Base-by-base conservation (phyloP, 2,329 filamentous ascomycete genomes). In the Colletotrichum nymphaeae region DNA sequence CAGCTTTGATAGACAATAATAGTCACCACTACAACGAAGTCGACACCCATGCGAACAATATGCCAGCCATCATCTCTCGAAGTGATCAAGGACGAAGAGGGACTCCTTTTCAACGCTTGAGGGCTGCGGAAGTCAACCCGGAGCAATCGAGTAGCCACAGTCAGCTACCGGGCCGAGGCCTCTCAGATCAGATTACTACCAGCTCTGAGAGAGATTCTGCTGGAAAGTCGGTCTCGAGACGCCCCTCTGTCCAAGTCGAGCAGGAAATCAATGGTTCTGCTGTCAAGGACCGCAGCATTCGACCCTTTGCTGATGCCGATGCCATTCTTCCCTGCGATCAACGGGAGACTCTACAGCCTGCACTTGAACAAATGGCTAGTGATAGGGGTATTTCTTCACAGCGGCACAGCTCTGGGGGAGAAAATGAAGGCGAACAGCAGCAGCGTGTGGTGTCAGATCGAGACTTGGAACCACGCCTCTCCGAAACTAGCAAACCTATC, bases 281-380 rank as follows among this genome's bases (percentile, higher is more conserved):
- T 24, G 28, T 4, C 8, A 16, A 56, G n/a, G 3, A 35, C 24
- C 3, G n/a, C 3, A 26, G 14, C 1, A 28, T 32, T 56, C 71
- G 60, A 30, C 71, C 71, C 35, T 66, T 71, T 52, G 26, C 55
- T 28, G 56, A 73, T 57, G 71, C 67, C 2, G 67, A 73, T 19
- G 32, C 16, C 4, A 46, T 35, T 9, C 35, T 73, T 22, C 32
- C 46, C 14, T n/a, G 24, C 24, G 35, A 28, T 7, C 26, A 14
- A 55, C 28, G n/a, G 19, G 24, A 22, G 11, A n/a, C 22, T 52
- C 28, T 19, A 7, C 58, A 35, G 19, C 42, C 42, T 14, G 6
- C 24, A 32, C 9, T 35, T n/a, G 24, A 24, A 52, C n/a, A 22
- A 35, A 49, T 8, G n/a, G 59, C 46, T 16, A n/a, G n/a, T 19